Evolutionary conservation across 805 yeast genomes (phyloP).

Genomic region (Candida nitratophila): DNA sequence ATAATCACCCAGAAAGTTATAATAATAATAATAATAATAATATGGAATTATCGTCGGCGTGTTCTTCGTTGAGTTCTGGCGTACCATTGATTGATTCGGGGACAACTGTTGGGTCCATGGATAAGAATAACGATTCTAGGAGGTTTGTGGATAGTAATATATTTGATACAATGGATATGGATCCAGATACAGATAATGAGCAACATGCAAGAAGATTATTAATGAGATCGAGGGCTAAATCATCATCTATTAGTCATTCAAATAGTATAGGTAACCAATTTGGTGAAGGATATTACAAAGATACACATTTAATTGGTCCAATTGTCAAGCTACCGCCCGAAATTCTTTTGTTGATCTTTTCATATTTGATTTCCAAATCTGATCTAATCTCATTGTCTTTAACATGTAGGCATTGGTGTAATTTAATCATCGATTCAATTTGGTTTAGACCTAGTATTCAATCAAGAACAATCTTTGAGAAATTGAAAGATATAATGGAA

Average conservation of each 20-base stretch:
- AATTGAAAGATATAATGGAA: conserved; percentile 50
- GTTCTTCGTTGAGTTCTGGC: neutral
- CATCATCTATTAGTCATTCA: conserved; percentile 7
- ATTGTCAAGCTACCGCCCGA: conserved; percentile 48
- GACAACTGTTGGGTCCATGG: neutral
- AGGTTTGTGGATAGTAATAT: neutral
- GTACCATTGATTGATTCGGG: neutral
- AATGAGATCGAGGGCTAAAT: conserved; percentile 20
- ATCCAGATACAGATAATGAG: conserved; percentile 27
- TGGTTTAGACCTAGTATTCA: conserved; percentile 84
- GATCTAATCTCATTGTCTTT: conserved; percentile 58
- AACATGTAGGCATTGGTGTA: conserved; percentile 78
- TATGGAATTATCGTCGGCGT: neutral
- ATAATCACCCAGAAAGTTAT: no score
- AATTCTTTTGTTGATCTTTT: conserved; percentile 58
- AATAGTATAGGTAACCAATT: no score
- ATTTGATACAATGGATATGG: conserved; percentile 17
- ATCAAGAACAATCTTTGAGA: conserved; percentile 38
- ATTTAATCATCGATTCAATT: conserved; percentile 65
- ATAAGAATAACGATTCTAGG: neutral
- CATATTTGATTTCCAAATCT: conserved; percentile 50
- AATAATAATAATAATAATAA: conserved; percentile 6
- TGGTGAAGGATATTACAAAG: neutral
- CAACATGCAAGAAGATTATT: conserved; percentile 22
- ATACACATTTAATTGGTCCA: conserved; percentile 16